phyloP scores from a whole-genome alignment of 176 grass and related monocot genomes.

The Puya raimondii region DNA sequence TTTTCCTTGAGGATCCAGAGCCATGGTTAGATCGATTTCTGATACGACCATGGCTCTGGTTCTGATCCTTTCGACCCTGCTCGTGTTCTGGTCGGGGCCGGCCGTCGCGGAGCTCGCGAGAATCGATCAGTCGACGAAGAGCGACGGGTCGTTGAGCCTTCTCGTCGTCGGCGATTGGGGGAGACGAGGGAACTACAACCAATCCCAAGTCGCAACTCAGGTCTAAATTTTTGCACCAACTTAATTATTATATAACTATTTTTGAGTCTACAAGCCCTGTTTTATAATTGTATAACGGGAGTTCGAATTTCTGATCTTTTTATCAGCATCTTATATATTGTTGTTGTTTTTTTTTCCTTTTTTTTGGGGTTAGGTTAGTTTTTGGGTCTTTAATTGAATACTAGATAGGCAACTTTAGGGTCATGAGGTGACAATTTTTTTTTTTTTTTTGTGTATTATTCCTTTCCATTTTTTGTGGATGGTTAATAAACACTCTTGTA shows the following conservation, averaged over 20 bases:
- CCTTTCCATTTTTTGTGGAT: too few species aligned
- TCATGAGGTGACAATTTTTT: too few species aligned
- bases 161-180: conserved; percentile 88
- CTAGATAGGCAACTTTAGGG: too few species aligned
- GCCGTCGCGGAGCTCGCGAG: conserved; percentile 27
- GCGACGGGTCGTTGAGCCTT: conserved; percentile 44
- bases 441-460: too few species aligned
- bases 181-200: conserved; percentile 62
- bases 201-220: conserved; percentile 61
- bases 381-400: too few species aligned
- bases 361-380: too few species aligned
- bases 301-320: too few species aligned
- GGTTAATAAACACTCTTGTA: too few species aligned
- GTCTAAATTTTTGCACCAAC: conserved; percentile 9
- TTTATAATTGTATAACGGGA: too few species aligned
- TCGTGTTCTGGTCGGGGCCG: conserved; percentile 20
- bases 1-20: background rate
- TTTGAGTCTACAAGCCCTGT: background rate
- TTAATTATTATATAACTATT: background rate
- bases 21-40: conserved; percentile 18
- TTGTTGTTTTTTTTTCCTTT: too few species aligned
- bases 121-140: conserved; percentile 42
- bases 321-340: too few species aligned
- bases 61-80: conserved; percentile 22
- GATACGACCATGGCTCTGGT: background rate